Conservation (phyloP, 2,329 filamentous ascomycete genomes). For the Dissoconium aciculare region DNA sequence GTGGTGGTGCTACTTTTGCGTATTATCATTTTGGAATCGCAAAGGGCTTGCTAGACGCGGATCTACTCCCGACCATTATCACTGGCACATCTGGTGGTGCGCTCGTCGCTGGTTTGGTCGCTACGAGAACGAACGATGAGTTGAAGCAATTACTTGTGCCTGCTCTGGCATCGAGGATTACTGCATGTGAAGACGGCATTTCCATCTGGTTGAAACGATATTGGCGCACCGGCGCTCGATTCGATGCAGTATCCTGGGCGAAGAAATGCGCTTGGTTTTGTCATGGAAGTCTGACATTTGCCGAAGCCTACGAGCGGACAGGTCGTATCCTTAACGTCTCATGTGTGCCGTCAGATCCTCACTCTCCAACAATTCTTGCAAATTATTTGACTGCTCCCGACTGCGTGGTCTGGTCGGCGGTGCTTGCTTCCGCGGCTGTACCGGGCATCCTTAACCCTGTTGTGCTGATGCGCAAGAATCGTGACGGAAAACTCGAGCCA, state of each 20-base stretch:
- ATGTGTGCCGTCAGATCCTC: constrained; percentile 88
- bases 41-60: constrained; percentile 73
- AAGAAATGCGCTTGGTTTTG: constrained; percentile 77
- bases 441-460: constrained; percentile 92
- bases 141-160: constrained; percentile 73
- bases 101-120: constrained; percentile 70
- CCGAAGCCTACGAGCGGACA: constrained; percentile 84
- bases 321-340: constrained; percentile 91
- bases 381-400: constrained; percentile 93
- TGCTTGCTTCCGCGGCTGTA: constrained; percentile 85
- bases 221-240: constrained; percentile 85
- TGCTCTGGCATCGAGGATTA: constrained; percentile 70
- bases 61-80: constrained; percentile 79
- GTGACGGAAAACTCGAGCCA: constrained; percentile 61
- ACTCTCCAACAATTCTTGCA: constrained; percentile 79
- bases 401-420: constrained; percentile 96
- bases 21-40: constrained; percentile 95
- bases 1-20: constrained; percentile 83
- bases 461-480: constrained; percentile 76
- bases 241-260: constrained; percentile 89
- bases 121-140: constrained; percentile 83
- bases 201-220: constrained; percentile 65
- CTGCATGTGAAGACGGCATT: constrained; percentile 66
- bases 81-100: constrained; percentile 93
- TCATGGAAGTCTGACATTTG: constrained; percentile 80